Evolutionary conservation across 805 yeast genomes (phyloP).

Genomic region (Torulaspora gathmanii): DNA sequence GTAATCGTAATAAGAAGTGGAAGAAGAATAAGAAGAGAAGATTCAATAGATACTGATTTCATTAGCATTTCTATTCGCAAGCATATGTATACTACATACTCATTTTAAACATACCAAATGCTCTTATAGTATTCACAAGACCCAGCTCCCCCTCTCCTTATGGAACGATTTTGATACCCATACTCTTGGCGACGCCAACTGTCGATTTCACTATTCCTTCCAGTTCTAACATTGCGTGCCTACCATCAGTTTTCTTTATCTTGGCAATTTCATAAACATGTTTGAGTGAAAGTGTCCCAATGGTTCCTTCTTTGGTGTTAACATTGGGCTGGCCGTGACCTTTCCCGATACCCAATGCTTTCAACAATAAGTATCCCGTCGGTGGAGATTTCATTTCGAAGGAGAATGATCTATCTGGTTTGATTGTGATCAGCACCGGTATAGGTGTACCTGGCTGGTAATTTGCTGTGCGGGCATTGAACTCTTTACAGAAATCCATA

Average conservation of each 20-base stretch:
- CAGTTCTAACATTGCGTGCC: conserved; percentile 65
- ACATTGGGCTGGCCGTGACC: conserved; percentile 61
- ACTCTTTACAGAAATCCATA: conserved; percentile 96
- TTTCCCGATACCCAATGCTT: conserved; percentile 65
- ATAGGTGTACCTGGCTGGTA: conserved; percentile 83
- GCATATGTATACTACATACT: conserved; percentile 5
- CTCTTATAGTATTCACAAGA: conserved; percentile 3
- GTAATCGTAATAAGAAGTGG: conserved; percentile 21
- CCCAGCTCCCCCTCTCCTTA: conserved; percentile 27
- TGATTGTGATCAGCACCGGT: conserved; percentile 78
- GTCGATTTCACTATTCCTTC: conserved; percentile 77
- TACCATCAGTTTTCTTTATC: conserved; percentile 80
- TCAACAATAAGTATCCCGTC: conserved; percentile 76
- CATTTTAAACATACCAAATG: conserved; percentile 2
- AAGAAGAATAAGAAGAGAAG: conserved; percentile 32
- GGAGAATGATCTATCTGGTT: conserved; percentile 85
- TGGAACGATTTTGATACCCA: conserved; percentile 79
- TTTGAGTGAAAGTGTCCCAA: conserved; percentile 71
- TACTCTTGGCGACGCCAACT: conserved; percentile 80
- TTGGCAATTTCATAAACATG: conserved; percentile 94
- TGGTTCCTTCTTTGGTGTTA: conserved; percentile 30
- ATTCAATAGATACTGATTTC: conserved; percentile 19
- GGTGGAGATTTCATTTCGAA: conserved; percentile 90
- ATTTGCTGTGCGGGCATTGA: conserved; percentile 92
- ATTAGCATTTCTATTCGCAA: not conserved